Evolutionary conservation across 805 yeast species (phyloP), one percentile per base, ranked within the genome.

Genomic region (Candida nitratophila): DNA sequence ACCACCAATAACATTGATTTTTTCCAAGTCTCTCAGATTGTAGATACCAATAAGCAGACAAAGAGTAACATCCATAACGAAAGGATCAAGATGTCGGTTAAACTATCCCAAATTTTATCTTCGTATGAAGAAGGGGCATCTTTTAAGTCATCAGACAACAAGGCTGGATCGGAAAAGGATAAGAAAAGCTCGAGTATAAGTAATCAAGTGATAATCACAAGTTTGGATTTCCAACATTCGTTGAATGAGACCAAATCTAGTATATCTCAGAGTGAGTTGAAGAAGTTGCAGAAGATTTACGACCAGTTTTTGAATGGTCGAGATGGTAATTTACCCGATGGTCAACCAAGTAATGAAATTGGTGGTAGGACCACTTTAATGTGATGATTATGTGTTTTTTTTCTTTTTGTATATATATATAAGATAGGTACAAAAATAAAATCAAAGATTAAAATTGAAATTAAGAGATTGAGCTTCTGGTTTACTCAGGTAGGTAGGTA

Each of bases 251-350:
- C 97, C 1, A 87, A 86, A 51, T 87, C 96, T n/a, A 86, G 96
- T 39, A 88, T 91, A 26, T 89, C 97, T 0, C 61, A 66, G 0
- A 74, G 79, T 17, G 98, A 91, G 55, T 72, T 75, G 47, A 51
- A 52, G 8, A 86, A 88, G 54, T 71, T 91, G 40, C 61, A 68
- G 21, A 63, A 59, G 0, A 82, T 91, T 30, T 91, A 91, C 57
- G 58, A 68, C 19, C 81, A 83, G 56, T 93, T 91, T 56, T 76
- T 82, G 5, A 74, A 80, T 35, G 65, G 64, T 17, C 66, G 97
- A 38, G 90, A 85, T 45, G 96, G 96, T 0, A 81, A 83, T 46
- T 79, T 91, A 87, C 96, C 95, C 1, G 81, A 79, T 50, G 97
- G 96, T 0, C 74, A 80, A 30, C 79, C 91, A 3, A 78, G 93